Base-by-base conservation (phyloP, 345 rosid species). In the Moringa oleifera region DNA sequence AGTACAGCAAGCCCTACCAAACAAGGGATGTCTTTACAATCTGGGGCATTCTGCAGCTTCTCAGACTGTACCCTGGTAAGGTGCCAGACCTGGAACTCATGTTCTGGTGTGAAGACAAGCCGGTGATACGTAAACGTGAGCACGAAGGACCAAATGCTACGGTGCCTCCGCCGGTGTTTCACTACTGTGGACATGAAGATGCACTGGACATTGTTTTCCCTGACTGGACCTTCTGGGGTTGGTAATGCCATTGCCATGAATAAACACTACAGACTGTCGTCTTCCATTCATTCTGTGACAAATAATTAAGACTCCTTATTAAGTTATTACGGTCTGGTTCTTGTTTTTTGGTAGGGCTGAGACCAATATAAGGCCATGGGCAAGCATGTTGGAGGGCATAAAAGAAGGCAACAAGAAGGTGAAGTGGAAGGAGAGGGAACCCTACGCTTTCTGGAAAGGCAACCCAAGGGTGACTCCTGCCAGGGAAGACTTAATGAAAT, bases 171-270 rank as follows among this genome's bases (percentile, higher is more conserved):
- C 82, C 92, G 2, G 56, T 88, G 65, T 88, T 88, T 72, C 88
- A 82, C 24, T 88, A 88, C 54, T 81, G 89, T 56, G 76, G 81
- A 17, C 66, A 81, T 23, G 64, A 69, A 17, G 59, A 77, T 18
- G 54, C 82, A 0, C 65, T 79, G 23, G 87, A 77, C 67, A 80
- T 83, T 31, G 80, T 81, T 9, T 85, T 85, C 51, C 87, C 86
- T 53, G 89, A 86, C 23, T 86, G 92, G 96, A 74, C 88, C 71
- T 89, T 86, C 65, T 86, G 92, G 96, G 90, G 85, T 23, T 84
- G 92, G 96, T 88, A 79, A 63, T 53, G 47, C 41, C 66, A 33
- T 45, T 66, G 41, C 56, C 0, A n/a, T 51, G 5, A 11, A 33
- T n/a, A n/a, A n/a, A n/a, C n/a, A n/a, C n/a, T n/a, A n/a, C n/a